phyloP scores from a whole-genome alignment of 2,329 filamentous ascomycete species.

The Neonectria ditissima region DNA sequence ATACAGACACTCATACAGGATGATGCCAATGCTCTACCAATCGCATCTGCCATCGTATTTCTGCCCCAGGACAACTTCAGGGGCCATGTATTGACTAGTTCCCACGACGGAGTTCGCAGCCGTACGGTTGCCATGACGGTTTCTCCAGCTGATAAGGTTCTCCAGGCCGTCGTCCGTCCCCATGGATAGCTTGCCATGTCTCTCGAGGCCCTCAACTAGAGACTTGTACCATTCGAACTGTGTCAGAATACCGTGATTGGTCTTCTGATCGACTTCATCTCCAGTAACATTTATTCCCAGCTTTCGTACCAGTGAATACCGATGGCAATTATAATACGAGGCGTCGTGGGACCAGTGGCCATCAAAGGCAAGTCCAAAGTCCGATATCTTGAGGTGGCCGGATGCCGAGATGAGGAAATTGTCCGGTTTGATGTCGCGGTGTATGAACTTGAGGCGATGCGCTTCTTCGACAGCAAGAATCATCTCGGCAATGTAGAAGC shows the following conservation, averaged over 20 bases:
- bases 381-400: constrained; percentile 93
- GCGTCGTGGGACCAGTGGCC: constrained; percentile 95
- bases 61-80: constrained; percentile 86
- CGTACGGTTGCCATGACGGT: constrained; percentile 74
- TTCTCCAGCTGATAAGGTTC: constrained; percentile 75
- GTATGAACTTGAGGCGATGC: constrained; percentile 89
- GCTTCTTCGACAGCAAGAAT: constrained; percentile 93
- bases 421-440: constrained; percentile 96
- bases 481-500: constrained; percentile 96
- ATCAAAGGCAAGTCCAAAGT: constrained; percentile 95
- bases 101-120: constrained; percentile 89
- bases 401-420: constrained; percentile 93
- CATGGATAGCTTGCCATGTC: constrained; percentile 49
- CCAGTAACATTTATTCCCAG: constrained; percentile 80
- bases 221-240: constrained; percentile 50
- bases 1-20: constrained; percentile 94
- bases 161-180: constrained; percentile 46
- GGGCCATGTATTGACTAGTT: constrained; percentile 98
- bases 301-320: constrained; percentile 82
- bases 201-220: constrained; percentile 47
- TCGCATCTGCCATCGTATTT: constrained; percentile 93
- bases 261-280: constrained; percentile 76
- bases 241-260: constrained; percentile 54
- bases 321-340: constrained; percentile 84
- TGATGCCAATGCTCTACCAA: constrained; percentile 96